Conservation (phyloP, 2,329 filamentous ascomycete species). For the Aureobasidium sp. region DNA sequence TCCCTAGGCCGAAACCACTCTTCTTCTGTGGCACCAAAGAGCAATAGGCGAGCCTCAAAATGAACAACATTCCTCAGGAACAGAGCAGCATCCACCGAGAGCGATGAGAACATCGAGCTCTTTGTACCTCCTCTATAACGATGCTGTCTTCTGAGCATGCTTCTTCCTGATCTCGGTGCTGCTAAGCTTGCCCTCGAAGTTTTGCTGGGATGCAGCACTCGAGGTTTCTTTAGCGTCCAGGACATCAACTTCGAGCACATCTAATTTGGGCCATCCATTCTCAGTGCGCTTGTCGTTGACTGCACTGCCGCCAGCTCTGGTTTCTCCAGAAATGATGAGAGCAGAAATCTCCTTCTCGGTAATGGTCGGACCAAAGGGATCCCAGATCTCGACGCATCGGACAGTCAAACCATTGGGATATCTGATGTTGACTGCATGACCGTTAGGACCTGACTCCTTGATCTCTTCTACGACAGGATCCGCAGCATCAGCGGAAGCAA, state of each 20-base stretch:
- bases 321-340: constrained; percentile 83
- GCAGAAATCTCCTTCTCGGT: constrained; percentile 71
- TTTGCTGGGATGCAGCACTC: constrained; percentile 30
- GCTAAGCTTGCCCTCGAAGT: constrained; percentile 80
- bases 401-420: constrained; percentile 60
- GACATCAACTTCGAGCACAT: constrained; percentile 85
- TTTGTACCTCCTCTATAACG: neutral
- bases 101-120: no score
- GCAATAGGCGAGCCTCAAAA: no score
- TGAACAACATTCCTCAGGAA: no score
- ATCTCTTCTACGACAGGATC: constrained; percentile 27
- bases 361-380: constrained; percentile 85
- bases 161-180: constrained; percentile 66
- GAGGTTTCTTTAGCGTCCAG: constrained; percentile 56
- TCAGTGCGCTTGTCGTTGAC: constrained; percentile 78
- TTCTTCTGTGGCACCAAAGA: no score
- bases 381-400: constrained; percentile 76
- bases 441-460: constrained; percentile 41
- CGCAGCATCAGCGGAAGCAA: constrained; percentile 41
- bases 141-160: constrained; percentile 3
- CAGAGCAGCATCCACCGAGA: no score
- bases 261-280: constrained; percentile 67
- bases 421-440: constrained; percentile 48
- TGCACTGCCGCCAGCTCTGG: constrained; percentile 70
- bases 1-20: no score